Conservation (phyloP, 148 eudicot genomes). For the Silene latifolia region DNA sequence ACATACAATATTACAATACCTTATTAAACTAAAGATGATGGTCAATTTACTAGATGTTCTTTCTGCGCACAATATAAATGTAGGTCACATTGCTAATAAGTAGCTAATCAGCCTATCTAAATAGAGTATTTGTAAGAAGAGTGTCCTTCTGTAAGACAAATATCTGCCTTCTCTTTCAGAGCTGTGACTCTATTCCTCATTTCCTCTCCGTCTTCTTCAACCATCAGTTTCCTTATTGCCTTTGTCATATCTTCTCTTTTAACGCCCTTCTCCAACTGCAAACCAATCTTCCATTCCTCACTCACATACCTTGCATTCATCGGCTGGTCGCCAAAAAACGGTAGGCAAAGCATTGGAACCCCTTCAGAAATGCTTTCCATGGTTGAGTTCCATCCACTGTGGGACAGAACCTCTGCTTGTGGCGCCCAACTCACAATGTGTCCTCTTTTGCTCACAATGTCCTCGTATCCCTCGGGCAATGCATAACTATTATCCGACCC, state of each 20-base stretch:
- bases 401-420: slow-evolving; percentile 48
- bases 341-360: slow-evolving; percentile 53
- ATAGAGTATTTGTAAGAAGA: slow-evolving; percentile 34
- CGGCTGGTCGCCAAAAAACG: slow-evolving; percentile 41
- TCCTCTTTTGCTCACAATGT: slow-evolving; percentile 19
- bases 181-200: slow-evolving; percentile 26
- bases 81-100: slow-evolving; percentile 25
- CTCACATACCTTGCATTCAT: slow-evolving; percentile 37
- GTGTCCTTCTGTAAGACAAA: slow-evolving; percentile 27
- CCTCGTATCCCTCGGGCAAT: slow-evolving; percentile 33
- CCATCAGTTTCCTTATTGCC: slow-evolving; percentile 34
- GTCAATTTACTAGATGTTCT: too few relatives aligned
- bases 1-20: too few relatives aligned
- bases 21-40: too few relatives aligned
- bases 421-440: slow-evolving; percentile 50
- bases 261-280: slow-evolving; percentile 26
- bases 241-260: slow-evolving; percentile 28
- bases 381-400: slow-evolving; percentile 59
- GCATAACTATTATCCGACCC: slow-evolving; percentile 21
- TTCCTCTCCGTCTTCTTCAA: slow-evolving; percentile 32
- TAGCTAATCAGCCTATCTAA: slow-evolving; percentile 31
- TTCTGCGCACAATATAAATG: too few relatives aligned
- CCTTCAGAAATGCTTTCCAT: slow-evolving; percentile 54
- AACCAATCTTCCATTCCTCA: slow-evolving; percentile 41
- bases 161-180: slow-evolving; percentile 30